phyloP scores from a whole-genome alignment of 805 yeast species.

The Huiozyma sinensis region DNA sequence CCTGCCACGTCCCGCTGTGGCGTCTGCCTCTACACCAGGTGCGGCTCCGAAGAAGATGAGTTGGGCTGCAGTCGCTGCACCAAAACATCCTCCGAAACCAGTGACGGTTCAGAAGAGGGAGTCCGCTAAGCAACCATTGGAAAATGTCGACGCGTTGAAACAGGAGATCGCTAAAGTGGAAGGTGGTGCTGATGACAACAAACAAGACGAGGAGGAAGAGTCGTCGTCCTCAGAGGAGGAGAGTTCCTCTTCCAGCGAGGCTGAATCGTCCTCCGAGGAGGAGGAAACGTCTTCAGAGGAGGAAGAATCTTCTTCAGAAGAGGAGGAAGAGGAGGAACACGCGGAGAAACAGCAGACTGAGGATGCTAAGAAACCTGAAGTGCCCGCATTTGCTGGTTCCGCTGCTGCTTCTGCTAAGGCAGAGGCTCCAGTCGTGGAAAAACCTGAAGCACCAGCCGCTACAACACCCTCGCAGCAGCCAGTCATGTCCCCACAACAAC shows the following conservation, averaged over 20 bases:
- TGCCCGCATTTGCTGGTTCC: not conserved
- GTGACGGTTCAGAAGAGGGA: not conserved
- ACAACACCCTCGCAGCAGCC: conserved; percentile 6
- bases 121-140: conserved; percentile 11
- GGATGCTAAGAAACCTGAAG: conserved; percentile 3
- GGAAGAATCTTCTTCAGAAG: conserved; percentile 4
- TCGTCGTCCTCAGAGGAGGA: conserved; percentile 4
- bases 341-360: not conserved
- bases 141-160: conserved; percentile 25
- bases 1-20: conserved; percentile 1
- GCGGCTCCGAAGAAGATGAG: conserved; percentile 31
- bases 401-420: not conserved
- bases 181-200: conserved; percentile 4
- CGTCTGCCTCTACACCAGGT: conserved; percentile 5
- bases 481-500: not conserved
- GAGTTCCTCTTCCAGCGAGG: conserved; percentile 3
- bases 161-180: conserved; percentile 22
- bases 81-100: conserved; percentile 29
- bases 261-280: conserved; percentile 4
- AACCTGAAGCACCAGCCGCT: conserved; percentile 5
- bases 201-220: conserved; percentile 5
- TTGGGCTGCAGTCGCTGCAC: conserved; percentile 64
- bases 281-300: conserved; percentile 3
- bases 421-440: conserved; percentile 4
- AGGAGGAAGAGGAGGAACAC: conserved; percentile 2